phyloP scores from a whole-genome alignment of 148 eudicot species.

The Nepenthes gracilis region DNA sequence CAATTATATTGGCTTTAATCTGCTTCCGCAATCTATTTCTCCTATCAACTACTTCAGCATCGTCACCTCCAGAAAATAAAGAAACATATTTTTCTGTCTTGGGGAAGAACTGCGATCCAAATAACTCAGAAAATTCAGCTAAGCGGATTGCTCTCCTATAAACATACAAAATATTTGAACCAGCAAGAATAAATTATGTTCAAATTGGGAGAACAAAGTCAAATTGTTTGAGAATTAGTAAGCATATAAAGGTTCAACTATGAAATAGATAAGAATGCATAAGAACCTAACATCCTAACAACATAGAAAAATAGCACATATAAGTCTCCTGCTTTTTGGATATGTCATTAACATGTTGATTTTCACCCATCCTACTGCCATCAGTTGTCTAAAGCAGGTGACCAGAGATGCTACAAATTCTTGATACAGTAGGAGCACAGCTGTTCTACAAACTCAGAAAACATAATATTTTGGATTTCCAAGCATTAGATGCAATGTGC shows the following conservation, averaged over 20 bases:
- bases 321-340: too few relatives aligned
- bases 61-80: constrained; percentile 73
- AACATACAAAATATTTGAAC: not conserved
- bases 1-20: constrained; percentile 69
- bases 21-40: constrained; percentile 63
- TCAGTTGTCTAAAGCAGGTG: too few relatives aligned
- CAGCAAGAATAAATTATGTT: not conserved
- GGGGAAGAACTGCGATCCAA: constrained; percentile 75
- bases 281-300: not conserved
- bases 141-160: not conserved
- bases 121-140: constrained; percentile 6
- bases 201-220: too few relatives aligned
- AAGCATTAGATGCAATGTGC: not conserved
- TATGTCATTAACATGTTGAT: too few relatives aligned
- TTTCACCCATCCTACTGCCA: too few relatives aligned
- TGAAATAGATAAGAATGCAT: not conserved
- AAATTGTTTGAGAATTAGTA: too few relatives aligned
- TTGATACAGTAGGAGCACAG: too few relatives aligned
- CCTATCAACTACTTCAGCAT: constrained; percentile 48
- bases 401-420: too few relatives aligned
- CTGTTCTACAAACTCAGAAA: not conserved
- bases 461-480: not conserved
- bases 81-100: constrained; percentile 86
- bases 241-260: too few relatives aligned
- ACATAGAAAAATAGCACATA: not conserved